Percentiles rank a stretch among this genome's conserved stretches.
phyloP scores from a whole-genome alignment of 108 stramenopile genomes.

The Fragilariopsis cylindrus region DNA sequence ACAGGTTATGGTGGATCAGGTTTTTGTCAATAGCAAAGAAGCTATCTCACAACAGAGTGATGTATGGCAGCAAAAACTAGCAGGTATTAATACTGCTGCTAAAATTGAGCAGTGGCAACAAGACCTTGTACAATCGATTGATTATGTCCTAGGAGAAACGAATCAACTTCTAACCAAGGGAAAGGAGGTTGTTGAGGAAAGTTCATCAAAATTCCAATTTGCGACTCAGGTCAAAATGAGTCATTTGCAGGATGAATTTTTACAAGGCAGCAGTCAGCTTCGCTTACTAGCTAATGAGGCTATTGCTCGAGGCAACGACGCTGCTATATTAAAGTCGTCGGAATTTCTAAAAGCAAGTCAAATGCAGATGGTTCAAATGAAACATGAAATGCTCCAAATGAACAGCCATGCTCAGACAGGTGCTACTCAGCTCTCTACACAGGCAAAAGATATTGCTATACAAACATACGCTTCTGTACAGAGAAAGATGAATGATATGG shows the following conservation, averaged over 20 bases:
- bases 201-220: not conserved
- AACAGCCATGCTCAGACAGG: not conserved
- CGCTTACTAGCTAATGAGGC: not conserved
- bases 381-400: not conserved
- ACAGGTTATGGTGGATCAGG: not conserved
- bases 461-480: not conserved
- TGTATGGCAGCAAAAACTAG: not conserved
- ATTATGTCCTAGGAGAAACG: not conserved
- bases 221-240: not conserved
- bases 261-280: not conserved
- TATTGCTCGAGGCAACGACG: constrained; percentile 7
- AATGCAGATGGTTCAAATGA: not conserved
- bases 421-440: not conserved
- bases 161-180: not conserved
- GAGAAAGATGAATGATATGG: not conserved
- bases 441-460: not conserved
- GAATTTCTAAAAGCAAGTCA: not conserved
- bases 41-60: not conserved
- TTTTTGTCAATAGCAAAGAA: not conserved
- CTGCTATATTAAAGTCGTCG: not conserved
- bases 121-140: not conserved
- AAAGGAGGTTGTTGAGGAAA: not conserved
- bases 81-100: not conserved
- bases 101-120: not conserved
- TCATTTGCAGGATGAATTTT: not conserved